phyloP scores from a whole-genome alignment of 208 protist species.

The Acanthamoeba triangularis region DNA sequence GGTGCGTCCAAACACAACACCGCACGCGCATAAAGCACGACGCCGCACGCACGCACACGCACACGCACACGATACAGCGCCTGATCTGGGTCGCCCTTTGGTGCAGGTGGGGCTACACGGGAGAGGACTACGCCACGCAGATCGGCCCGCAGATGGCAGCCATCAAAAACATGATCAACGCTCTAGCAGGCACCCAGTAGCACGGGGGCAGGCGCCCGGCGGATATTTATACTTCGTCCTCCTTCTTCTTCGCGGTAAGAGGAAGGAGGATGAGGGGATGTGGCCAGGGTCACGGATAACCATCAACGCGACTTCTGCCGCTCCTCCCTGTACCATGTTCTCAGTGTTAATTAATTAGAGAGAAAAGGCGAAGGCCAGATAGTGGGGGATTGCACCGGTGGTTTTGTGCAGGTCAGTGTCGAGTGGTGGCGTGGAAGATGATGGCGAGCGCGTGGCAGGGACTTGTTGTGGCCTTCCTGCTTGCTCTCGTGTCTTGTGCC shows the following conservation, averaged over 20 bases:
- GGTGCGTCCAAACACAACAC: conserved; percentile 51
- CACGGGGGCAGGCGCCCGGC: too few relatives aligned
- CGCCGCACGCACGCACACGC: not conserved
- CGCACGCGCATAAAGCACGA: too few relatives aligned
- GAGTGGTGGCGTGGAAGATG: too few relatives aligned
- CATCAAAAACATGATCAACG: not conserved
- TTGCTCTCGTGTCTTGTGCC: not conserved
- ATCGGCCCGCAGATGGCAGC: not conserved
- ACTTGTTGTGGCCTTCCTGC: not conserved
- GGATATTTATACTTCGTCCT: not conserved
- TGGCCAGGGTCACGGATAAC: not conserved
- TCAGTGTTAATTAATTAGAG: too few relatives aligned
- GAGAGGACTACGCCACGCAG: conserved; percentile 39
- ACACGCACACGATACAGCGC: not conserved
- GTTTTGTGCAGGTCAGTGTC: too few relatives aligned
- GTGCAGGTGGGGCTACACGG: conserved; percentile 63
- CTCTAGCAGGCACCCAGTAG: not conserved
- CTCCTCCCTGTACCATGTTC: too few relatives aligned
- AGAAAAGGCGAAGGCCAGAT: too few relatives aligned
- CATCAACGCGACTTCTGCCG: not conserved
- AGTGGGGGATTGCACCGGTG: too few relatives aligned
- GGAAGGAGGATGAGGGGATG: too few relatives aligned
- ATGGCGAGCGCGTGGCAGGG: too few relatives aligned
- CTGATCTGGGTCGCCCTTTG: not conserved
- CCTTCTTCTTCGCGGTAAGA: not conserved